Evolutionary conservation across 176 grass and related monocot species (phyloP), one percentile per base, ranked within the genome.

Genomic region (Poa pratensis): DNA sequence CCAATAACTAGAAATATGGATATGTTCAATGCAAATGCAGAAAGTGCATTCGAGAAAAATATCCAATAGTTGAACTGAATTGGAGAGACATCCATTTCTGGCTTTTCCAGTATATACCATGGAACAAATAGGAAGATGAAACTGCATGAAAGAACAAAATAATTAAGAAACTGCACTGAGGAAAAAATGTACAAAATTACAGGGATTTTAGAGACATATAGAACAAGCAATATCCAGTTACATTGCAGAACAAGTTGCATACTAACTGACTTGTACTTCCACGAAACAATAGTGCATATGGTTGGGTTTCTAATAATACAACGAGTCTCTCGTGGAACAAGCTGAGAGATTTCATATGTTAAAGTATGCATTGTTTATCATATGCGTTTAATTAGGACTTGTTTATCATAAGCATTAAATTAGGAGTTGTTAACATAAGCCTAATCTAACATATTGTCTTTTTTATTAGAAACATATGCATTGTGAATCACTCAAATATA

Each of bases 1-100:
- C 96, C 93, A 82, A 99, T 96, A 42, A 94, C 96, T 75, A 99
- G 82, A 90, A 99, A 99, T 96, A 99, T 99, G 58, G 94, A 96
- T 91, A 99, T 90, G 78, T 96, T 99, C 85, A 99, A 99, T 34
- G 96, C 96, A 74, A 99, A 92, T 57, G 96, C 96, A 87, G 91
- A 89, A 65, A 94, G n/a, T 34, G 93, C 96, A 90, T 96, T 99
- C 58, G 85, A 90, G 85, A 99, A 91, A 84, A 99, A 99, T 79
- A 99, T 94, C 90, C 90, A 96, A 75, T 94, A 92, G 69, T 96
- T 99, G 88, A 96, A 99, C 73, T 88, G 94, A 76, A 96, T 96
- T 62, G 95, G 97, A 32, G 97, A 88, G 40, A 94, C 57, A 22
- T 96, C 90, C 91, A 99, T 96, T 88, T 71, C 88, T 66, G 94